Base-by-base conservation (phyloP, 2,329 filamentous ascomycete species). In the Penicillium sp. region DNA sequence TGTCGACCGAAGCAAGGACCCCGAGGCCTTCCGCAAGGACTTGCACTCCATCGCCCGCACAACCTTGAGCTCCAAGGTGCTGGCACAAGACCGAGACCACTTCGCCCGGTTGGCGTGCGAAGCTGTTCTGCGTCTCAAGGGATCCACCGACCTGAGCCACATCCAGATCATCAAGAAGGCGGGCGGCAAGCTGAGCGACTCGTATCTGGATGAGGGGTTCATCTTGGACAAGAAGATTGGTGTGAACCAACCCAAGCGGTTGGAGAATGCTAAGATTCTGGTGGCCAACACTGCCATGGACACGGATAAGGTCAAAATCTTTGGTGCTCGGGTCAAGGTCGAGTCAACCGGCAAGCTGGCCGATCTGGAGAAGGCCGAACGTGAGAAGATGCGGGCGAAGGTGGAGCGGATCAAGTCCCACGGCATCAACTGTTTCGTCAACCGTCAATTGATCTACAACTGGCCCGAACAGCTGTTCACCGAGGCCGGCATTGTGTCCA, bases 151-250 rank as follows among this genome's bases (percentile, higher is more conserved):
- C 67, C 81, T 98, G 39, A 96, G 87, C 66, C 90, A 97, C 65
- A 98, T 98, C 53, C 93, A 98, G 70, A 90, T 98, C 62, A 98
- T 98, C 76, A 98, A 98, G 78, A 98, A 98, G 77, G 86, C 91
- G 2, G 93, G 93, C 57, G 93, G 93, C 58, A 98, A 97, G 77
- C 81, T 98, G 43, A 93, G 83, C 66, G 93, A 98, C 67, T 97
- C 91, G 9, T 98, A 98, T 70, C 78, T 98, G 28, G 93, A 98
- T 63, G 89, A 96, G 60, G 93, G 93, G 4, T 98, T 98, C 74
- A 97, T 98, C 62, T 76, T 98, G 39, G 93, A 98, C 75, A 98
- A 98, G 80, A 94, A 91, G 74, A 95, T 98, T 53, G 93, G 93
- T 54, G 91, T 97, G 43, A 97, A 97, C 75, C 93, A 98, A 70